Percentiles rank a stretch among this genome's conserved stretches.
Evolutionary conservation across 148 eudicot species (phyloP).

Genomic region (Fagopyrum esculentum): DNA sequence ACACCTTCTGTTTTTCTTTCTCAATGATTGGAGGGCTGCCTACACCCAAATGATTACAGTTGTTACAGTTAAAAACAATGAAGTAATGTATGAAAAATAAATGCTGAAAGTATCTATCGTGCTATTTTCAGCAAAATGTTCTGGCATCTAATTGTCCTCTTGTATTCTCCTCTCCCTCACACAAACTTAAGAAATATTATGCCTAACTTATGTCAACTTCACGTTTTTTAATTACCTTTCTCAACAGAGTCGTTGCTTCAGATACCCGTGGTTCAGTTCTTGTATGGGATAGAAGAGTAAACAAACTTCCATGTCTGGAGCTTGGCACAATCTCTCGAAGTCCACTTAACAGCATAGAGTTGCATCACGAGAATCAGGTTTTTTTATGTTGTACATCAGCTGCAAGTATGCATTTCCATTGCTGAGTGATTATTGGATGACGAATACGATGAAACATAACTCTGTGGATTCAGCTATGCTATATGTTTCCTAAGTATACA

Average conservation of each 20-base stretch:
- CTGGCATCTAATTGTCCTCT: not conserved
- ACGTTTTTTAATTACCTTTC: constrained; percentile 8
- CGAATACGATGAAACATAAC: not conserved
- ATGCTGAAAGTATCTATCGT: not conserved
- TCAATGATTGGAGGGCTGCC: not conserved
- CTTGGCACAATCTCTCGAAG: constrained; percentile 51
- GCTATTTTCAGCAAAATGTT: not conserved
- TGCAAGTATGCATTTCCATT: constrained; percentile 1
- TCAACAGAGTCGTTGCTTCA: constrained; percentile 70
- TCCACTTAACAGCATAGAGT: constrained; percentile 59
- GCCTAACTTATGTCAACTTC: not conserved
- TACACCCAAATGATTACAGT: not conserved
- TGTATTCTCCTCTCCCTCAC: not conserved
- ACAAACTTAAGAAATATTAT: not conserved
- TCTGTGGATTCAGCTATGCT: not conserved
- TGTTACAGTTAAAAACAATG: too few species aligned
- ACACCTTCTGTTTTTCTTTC: not conserved
- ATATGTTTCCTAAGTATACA: not conserved
- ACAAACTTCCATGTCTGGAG: constrained; percentile 61
- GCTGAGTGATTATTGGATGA: not conserved
- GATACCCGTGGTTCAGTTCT: constrained; percentile 63
- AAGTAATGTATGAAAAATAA: not conserved
- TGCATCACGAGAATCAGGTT: constrained; percentile 70
- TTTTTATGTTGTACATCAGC: not conserved
- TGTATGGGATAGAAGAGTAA: constrained; percentile 81